Conservation (phyloP, 2,329 filamentous ascomycete genomes). For the Paracamarosporium sp. region DNA sequence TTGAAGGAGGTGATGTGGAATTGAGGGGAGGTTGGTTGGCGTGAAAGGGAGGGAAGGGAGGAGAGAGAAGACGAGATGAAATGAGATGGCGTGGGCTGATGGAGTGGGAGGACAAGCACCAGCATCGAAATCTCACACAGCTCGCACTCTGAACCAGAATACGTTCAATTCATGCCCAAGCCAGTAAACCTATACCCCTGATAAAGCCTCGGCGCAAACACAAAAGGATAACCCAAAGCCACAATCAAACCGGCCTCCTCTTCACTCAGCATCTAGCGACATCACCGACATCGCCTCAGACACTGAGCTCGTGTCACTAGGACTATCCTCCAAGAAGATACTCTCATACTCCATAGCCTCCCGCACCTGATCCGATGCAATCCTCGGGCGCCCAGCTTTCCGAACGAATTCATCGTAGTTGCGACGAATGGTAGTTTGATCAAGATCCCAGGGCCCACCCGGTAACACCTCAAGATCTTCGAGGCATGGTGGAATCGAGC, state of each 20-base stretch:
- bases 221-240: background rate
- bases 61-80: background rate
- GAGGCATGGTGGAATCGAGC: background rate
- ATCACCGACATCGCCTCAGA: background rate
- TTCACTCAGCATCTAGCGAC: background rate
- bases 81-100: background rate
- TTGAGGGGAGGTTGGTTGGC: background rate
- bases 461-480: background rate
- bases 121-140: too few species aligned
- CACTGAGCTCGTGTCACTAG: background rate
- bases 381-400: background rate
- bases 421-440: background rate
- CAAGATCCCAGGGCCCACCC: background rate
- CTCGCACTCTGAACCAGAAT: background rate
- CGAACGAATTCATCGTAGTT: slow-evolving; percentile 4
- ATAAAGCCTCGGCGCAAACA: background rate
- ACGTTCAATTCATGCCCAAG: background rate
- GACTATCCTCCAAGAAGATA: slow-evolving; percentile 8
- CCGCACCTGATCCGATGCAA: background rate
- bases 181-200: background rate
- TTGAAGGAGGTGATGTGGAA: background rate
- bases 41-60: background rate
- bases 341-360: slow-evolving; percentile 4
- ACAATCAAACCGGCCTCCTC: background rate
- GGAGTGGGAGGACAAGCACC: background rate